Conservation (phyloP, 2,329 filamentous ascomycete genomes). For the Arthrobotrys megalospora region DNA sequence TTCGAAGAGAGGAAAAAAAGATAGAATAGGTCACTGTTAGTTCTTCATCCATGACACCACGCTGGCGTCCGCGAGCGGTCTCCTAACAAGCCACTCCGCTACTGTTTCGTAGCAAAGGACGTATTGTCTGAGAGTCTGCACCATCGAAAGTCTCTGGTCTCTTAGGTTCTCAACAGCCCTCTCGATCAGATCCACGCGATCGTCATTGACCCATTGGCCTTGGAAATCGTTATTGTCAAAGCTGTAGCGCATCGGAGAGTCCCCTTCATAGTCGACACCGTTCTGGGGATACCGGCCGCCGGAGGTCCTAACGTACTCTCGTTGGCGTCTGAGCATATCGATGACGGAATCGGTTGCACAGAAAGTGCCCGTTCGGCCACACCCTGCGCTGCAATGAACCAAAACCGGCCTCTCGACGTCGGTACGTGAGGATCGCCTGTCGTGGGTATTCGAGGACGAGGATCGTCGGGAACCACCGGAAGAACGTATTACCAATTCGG, state of each 20-base stretch:
- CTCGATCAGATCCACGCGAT: constrained; percentile 83
- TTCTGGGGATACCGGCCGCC: constrained; percentile 40
- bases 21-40: background rate
- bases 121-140: constrained; percentile 92
- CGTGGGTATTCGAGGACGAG: constrained; percentile 65
- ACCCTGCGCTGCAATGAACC: constrained; percentile 96
- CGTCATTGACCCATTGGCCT: constrained; percentile 78
- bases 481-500: constrained; percentile 76
- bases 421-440: constrained; percentile 62
- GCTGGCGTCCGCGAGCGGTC: constrained; percentile 43
- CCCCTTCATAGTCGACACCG: constrained; percentile 65
- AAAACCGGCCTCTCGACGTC: constrained; percentile 77
- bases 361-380: constrained; percentile 94
- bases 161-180: constrained; percentile 93
- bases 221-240: constrained; percentile 67
- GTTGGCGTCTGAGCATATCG: constrained; percentile 95
- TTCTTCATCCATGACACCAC: constrained; percentile 55
- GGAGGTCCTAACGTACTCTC: constrained; percentile 59
- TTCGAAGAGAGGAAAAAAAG: background rate
- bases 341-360: constrained; percentile 96
- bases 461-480: constrained; percentile 57
- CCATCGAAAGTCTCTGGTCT: constrained; percentile 91
- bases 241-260: constrained; percentile 58
- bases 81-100: constrained; percentile 81
- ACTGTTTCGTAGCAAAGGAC: constrained; percentile 97